Percentiles rank a stretch among this genome's conserved stretches.
phyloP scores from a whole-genome alignment of 768 basidiomycete species.

The Multifurca ochricompacta region DNA sequence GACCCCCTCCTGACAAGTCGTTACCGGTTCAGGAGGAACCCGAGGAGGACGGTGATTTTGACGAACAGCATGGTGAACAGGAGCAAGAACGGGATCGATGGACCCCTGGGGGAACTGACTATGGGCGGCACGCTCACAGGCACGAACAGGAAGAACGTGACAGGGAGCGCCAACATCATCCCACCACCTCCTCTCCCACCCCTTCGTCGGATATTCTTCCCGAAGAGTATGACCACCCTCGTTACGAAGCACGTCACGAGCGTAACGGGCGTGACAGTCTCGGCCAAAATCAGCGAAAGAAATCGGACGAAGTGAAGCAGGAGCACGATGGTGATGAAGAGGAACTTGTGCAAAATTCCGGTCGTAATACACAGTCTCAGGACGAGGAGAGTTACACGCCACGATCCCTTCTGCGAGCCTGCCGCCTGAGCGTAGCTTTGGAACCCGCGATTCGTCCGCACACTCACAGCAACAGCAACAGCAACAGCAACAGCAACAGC shows the following conservation, averaged over 20 bases:
- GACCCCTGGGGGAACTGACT: constrained; percentile 12
- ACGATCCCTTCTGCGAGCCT: constrained; percentile 16
- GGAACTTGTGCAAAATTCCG: constrained; percentile 8
- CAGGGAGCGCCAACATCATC: constrained; percentile 9
- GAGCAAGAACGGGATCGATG: constrained; percentile 16
- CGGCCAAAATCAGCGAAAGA: neutral
- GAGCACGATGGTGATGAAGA: constrained; percentile 4
- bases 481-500: too few species aligned
- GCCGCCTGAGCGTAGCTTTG: constrained; percentile 6
- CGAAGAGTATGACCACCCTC: constrained; percentile 13
- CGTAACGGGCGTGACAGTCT: constrained; percentile 6
- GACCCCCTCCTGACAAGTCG: constrained; percentile 21
- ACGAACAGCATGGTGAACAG: constrained; percentile 3
- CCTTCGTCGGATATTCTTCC: constrained; percentile 22
- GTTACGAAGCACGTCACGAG: constrained; percentile 17
- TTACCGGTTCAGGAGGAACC: constrained; percentile 21
- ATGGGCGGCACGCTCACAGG: constrained; percentile 9
- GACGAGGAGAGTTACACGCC: constrained; percentile 23
- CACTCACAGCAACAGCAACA: constrained; percentile 4
- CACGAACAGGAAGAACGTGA: constrained; percentile 17
- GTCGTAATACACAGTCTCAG: constrained; percentile 15
- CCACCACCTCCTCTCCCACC: constrained; percentile 12
- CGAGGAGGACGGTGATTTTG: constrained; percentile 15
- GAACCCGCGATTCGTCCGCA: constrained; percentile 3
- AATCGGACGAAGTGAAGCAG: neutral